Conservation (phyloP, 257 asterid species). For the Solanum chiquidenum region DNA sequence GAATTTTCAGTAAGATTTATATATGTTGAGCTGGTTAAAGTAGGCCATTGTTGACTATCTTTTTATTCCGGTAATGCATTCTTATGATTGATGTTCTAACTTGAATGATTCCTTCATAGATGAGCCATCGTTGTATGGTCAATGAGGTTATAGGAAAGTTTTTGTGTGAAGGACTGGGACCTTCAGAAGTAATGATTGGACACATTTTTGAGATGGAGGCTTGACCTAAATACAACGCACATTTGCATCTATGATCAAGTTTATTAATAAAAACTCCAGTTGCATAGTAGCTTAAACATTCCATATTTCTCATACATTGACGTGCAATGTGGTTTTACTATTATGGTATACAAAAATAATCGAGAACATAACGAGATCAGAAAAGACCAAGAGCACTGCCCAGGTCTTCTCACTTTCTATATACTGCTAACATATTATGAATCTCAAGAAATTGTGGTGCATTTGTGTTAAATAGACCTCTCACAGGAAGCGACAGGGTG, state of each 20-base stretch:
- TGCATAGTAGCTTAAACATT: background rate
- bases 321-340: background rate
- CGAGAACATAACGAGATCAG: background rate
- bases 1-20: constrained; percentile 83
- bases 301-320: background rate
- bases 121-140: constrained; percentile 77
- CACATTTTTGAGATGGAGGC: constrained; percentile 89
- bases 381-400: background rate
- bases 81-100: background rate
- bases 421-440: background rate
- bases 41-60: constrained; percentile 3
- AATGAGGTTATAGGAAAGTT: constrained; percentile 62
- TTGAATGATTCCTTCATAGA: constrained; percentile 26
- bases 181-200: constrained; percentile 78
- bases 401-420: background rate
- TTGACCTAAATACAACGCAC: background rate
- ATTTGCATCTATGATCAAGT: background rate
- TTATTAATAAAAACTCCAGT: background rate
- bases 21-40: constrained; percentile 89
- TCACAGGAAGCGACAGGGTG: background rate
- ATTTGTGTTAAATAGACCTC: background rate
- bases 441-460: background rate
- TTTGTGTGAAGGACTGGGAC: constrained; percentile 69
- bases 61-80: background rate
- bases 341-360: background rate